Conservation (phyloP, 75 land plant species). For the Pinus albicaulis region DNA sequence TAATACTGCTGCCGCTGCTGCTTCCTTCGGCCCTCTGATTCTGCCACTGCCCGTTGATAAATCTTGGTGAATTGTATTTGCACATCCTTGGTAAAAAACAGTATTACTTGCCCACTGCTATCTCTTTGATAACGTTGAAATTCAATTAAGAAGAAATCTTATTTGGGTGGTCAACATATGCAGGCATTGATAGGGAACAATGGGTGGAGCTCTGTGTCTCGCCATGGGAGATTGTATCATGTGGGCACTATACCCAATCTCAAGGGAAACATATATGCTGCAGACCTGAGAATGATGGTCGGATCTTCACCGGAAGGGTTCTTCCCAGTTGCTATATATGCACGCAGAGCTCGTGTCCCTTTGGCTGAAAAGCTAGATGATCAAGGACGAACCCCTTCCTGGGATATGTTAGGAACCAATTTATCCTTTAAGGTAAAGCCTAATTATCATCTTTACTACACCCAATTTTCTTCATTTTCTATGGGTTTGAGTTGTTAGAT, state of each 20-base stretch:
- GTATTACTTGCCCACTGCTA: too few relatives aligned
- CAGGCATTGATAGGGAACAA: slow-evolving; percentile 39
- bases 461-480: background rate
- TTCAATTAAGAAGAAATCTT: too few relatives aligned
- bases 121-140: too few relatives aligned
- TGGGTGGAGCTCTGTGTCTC: slow-evolving; percentile 33
- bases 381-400: slow-evolving; percentile 22
- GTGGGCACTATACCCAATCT: slow-evolving; percentile 39
- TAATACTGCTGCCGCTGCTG: too few relatives aligned
- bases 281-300: slow-evolving; percentile 33
- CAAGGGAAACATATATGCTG: slow-evolving; percentile 42
- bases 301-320: slow-evolving; percentile 38
- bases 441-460: background rate
- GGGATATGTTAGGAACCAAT: slow-evolving; percentile 44
- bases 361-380: slow-evolving; percentile 14
- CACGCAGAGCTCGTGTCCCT: slow-evolving; percentile 30
- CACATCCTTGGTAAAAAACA: too few relatives aligned
- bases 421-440: slow-evolving; percentile 24
- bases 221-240: slow-evolving; percentile 27
- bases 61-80: too few relatives aligned
- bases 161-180: background rate
- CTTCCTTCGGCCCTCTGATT: too few relatives aligned
- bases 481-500: too few relatives aligned
- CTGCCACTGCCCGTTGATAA: too few relatives aligned
- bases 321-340: slow-evolving; percentile 44